Base-by-base conservation (phyloP, 169 alveolate genomes). In the Plasmodium falciparum region DNA sequence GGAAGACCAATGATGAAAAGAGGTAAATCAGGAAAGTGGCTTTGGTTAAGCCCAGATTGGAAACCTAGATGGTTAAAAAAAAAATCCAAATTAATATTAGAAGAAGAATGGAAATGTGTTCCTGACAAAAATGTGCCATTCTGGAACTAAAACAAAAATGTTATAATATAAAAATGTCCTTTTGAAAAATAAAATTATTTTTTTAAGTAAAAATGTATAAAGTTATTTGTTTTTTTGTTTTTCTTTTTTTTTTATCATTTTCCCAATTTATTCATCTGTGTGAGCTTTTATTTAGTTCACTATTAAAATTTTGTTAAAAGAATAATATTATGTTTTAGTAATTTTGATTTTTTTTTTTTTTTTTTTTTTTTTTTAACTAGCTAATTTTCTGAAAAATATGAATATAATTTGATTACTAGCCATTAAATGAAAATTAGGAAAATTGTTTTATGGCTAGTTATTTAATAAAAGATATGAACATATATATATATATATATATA, bases 1-100 rank as follows among this genome's bases (percentile, higher is more conserved):
- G 92, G 92, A 59, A 47, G 75, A 12, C 92, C 92, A 59, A 86
- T 86, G 74, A 86, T 86, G 88, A 86, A 86, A 59, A 86, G 92
- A 66, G 92, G 92, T 11, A 86, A 86, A 15, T 86, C 92, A 43
- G 92, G 92, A 22, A 86, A 86, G 56, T 86, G 92, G 92, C 45
- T 70, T 22, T 86, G 92, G 92, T 54, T 86, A 86, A 86, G 92
- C 50, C 92, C 58, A 43, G 92, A 86, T 72, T 86, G 92, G 92
- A 86, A 86, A 72, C 92, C 92, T 20, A 72, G 88, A 66, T 86
- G 92, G 92, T 11, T 86, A 33, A 70, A 72, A 50, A 86, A 72
- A 39, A 86, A 86, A 66, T 29, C 88, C 17, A 86, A 86, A 54
- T 49, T 47, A 66, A 73, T 72, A 71, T 72, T 86, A 65, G 92